Conservation (phyloP, 441 rosid species). For the Croton laevigatus region DNA sequence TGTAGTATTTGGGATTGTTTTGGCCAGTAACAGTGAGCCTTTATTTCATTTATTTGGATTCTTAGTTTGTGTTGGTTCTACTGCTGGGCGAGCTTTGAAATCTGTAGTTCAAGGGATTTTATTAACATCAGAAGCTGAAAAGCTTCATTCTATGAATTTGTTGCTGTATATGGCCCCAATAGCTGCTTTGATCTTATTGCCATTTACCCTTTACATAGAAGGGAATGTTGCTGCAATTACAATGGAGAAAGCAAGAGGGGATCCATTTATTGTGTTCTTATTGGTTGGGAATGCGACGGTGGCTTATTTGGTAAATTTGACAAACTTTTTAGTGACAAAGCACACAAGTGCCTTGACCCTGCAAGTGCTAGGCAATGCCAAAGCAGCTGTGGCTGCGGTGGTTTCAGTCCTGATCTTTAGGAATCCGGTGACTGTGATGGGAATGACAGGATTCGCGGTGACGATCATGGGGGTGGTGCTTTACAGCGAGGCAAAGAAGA, state of each 20-base stretch:
- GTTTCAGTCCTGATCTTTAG: slow-evolving; percentile 89
- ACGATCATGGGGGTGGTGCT: slow-evolving; percentile 97
- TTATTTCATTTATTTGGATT: slow-evolving; percentile 87
- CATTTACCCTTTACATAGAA: slow-evolving; percentile 87
- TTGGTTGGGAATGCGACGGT: slow-evolving; percentile 88
- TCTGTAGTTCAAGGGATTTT: slow-evolving; percentile 92
- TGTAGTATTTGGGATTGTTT: slow-evolving; percentile 84
- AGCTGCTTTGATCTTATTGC: slow-evolving; percentile 82
- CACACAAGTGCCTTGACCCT: slow-evolving; percentile 95
- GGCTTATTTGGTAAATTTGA: slow-evolving; percentile 90
- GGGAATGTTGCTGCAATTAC: slow-evolving; percentile 79
- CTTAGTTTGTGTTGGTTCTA: slow-evolving; percentile 83
- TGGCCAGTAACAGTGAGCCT: slow-evolving; percentile 91
- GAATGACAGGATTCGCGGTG: slow-evolving; percentile 80
- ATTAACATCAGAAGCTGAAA: slow-evolving; percentile 84
- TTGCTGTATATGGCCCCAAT: slow-evolving; percentile 92
- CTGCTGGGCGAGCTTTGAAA: slow-evolving; percentile 94
- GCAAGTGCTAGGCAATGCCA: slow-evolving; percentile 95
- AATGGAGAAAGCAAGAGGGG: slow-evolving; percentile 70
- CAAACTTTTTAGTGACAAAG: slow-evolving; percentile 95
- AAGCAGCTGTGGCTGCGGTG: slow-evolving; percentile 93
- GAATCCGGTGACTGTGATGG: slow-evolving; percentile 95
- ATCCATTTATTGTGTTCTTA: slow-evolving; percentile 63
- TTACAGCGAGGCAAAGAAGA: slow-evolving; percentile 97
- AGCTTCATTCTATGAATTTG: slow-evolving; percentile 92